Evolutionary conservation across 75 land plant genomes (phyloP), one percentile per base, ranked within the genome.

Genomic region (Cupressus sempervirens): DNA sequence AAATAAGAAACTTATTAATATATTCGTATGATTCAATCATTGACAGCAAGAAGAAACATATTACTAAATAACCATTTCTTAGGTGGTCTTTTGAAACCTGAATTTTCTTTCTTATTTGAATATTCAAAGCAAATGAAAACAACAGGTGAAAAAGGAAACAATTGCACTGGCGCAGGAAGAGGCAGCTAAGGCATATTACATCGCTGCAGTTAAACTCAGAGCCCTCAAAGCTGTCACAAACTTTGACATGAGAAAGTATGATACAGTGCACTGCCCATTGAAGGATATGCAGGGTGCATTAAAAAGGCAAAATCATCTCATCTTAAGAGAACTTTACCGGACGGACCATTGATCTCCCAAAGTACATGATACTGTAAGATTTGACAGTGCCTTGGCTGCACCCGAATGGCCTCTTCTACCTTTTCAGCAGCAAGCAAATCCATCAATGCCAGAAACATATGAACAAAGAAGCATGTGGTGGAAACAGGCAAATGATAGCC

Each of bases 151-250:
- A n/a, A n/a, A n/a, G n/a, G n/a, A n/a, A n/a, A n/a, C n/a, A n/a
- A n/a, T n/a, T n/a, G n/a, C n/a, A n/a, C n/a, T n/a, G n/a, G n/a
- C 97, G 3, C 95, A 95, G 82, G 97, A 95, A 76, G 97, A 95
- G 85, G 97, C 97, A 32, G 97, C 97, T 1, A 95, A 45, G 46
- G 97, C 95, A 48, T 95, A 95, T 75, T 95, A 95, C 92, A 92
- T 93, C 26, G 97, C 95, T 38, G 97, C 97, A 14, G 93, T 95
- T 32, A 95, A 95, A 82, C 93, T 93, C 91, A 83, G 95, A 20
- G 94, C 94, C 1, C 87, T 95, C 26, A 95, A 94, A 36, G 97
- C 95, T 4, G 95, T 95, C 10, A 95, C 96, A 13, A 93, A 95
- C 87, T 95, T 95, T 68, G 94, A 95, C 83, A 94, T 95, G 89